Conservation (phyloP, 2,329 filamentous ascomycete genomes). For the Keithomyces neogunnii region DNA sequence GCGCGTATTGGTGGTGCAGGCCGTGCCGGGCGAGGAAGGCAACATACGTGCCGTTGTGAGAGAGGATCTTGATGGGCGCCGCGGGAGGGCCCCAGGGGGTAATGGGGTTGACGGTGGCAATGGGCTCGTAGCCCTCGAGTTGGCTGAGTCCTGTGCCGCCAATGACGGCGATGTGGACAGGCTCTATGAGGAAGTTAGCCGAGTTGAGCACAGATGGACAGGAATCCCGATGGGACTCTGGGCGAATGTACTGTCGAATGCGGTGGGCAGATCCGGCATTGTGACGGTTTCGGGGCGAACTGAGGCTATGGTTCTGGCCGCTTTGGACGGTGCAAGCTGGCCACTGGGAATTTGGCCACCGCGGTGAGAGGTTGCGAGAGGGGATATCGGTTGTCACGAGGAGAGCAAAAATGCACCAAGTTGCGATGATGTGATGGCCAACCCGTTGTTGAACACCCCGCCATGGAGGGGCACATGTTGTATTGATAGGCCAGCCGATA, state of each 20-base stretch:
- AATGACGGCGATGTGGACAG: constrained; percentile 79
- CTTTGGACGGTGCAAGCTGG: background rate
- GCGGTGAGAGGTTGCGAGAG: background rate
- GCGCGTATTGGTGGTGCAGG: constrained; percentile 76
- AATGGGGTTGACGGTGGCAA: constrained; percentile 64
- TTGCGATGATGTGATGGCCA: background rate
- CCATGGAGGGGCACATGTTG: constrained; percentile 4
- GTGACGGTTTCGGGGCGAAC: constrained; percentile 6
- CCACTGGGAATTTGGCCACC: background rate
- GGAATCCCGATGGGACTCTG: constrained; percentile 1
- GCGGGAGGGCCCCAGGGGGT: constrained; percentile 87
- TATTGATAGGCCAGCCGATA: background rate
- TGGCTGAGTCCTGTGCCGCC: constrained; percentile 88
- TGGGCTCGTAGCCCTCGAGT: constrained; percentile 77
- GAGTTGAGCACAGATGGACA: background rate
- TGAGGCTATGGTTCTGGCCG: background rate
- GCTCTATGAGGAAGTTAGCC: constrained; percentile 32
- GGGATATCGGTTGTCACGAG: background rate
- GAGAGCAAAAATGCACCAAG: background rate
- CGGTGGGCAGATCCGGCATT: constrained; percentile 47
- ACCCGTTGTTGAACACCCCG: constrained; percentile 1
- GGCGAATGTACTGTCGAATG: constrained; percentile 45
- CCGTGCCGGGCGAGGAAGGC: constrained; percentile 95
- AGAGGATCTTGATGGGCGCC: constrained; percentile 73
- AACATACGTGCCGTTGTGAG: constrained; percentile 73